Conservation (phyloP, 805 yeast genomes). For the Cephaloascus albidus region DNA sequence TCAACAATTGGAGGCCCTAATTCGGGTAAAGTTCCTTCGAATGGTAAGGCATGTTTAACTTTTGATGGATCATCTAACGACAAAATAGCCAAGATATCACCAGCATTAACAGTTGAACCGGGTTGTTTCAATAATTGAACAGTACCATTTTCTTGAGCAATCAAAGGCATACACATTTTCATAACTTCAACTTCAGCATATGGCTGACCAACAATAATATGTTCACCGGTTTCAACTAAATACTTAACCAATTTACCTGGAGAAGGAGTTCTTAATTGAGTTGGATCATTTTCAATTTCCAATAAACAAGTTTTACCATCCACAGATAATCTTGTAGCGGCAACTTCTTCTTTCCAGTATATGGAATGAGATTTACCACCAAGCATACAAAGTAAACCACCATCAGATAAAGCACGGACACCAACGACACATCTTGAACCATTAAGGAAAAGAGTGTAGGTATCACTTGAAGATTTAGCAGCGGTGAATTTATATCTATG, state of each 20-base stretch:
- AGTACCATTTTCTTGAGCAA: slow-evolving; percentile 89
- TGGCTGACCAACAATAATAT: slow-evolving; percentile 82
- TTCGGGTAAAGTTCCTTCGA: slow-evolving; percentile 87
- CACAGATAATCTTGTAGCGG: slow-evolving; percentile 89
- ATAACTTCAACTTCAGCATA: slow-evolving; percentile 98
- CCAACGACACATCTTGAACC: slow-evolving; percentile 88
- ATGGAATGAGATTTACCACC: slow-evolving; percentile 93
- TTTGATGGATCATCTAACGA: slow-evolving; percentile 94
- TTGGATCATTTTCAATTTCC: slow-evolving; percentile 96
- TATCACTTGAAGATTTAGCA: slow-evolving; percentile 81
- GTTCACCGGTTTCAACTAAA: slow-evolving; percentile 93
- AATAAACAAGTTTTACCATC: slow-evolving; percentile 91
- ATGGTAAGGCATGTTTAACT: slow-evolving; percentile 94
- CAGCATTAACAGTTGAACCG: slow-evolving; percentile 94
- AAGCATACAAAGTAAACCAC: slow-evolving; percentile 80
- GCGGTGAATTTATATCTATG: slow-evolving; percentile 90
- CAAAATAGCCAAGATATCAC: slow-evolving; percentile 92
- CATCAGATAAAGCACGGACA: slow-evolving; percentile 85
- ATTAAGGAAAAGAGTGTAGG: slow-evolving; percentile 83
- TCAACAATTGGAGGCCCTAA: slow-evolving; percentile 73
- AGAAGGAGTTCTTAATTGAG: slow-evolving; percentile 96
- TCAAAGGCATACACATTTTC: slow-evolving; percentile 99
- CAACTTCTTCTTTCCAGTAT: slow-evolving; percentile 96
- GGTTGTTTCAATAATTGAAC: slow-evolving; percentile 94
- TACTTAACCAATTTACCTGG: slow-evolving; percentile 96